Evolutionary conservation across 176 grass and related monocot species (phyloP).

Genomic region (Zoysia pacifica): DNA sequence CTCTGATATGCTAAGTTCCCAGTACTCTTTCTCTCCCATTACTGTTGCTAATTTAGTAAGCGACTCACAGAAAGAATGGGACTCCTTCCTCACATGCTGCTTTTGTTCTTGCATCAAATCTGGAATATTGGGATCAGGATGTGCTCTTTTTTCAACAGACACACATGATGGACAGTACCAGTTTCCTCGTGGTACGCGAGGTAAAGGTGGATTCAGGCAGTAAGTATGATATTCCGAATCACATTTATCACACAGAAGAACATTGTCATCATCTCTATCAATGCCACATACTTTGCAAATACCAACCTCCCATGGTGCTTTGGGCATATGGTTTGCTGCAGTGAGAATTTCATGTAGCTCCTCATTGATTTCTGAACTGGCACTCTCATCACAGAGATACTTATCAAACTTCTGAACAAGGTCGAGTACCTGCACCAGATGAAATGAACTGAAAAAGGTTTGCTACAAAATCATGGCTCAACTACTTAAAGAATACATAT

Average conservation of each 20-base stretch:
- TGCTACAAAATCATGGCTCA: conserved; percentile 10
- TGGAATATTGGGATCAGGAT: conserved; percentile 39
- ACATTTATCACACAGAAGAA: conserved; percentile 87
- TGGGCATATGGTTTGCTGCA: conserved; percentile 61
- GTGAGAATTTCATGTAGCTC: conserved; percentile 70
- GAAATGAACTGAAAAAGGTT: conserved; percentile 30
- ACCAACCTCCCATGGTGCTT: conserved; percentile 97
- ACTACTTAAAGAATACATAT: conserved; percentile 20
- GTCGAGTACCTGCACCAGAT: conserved; percentile 64
- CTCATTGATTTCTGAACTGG: conserved; percentile 40
- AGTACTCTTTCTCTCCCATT: conserved; percentile 94
- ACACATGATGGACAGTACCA: conserved; percentile 95
- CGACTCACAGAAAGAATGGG: conserved; percentile 52
- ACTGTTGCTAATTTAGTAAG: conserved; percentile 58
- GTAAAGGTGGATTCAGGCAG: conserved; percentile 87
- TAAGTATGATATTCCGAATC: conserved; percentile 98
- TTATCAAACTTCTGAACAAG: conserved; percentile 69
- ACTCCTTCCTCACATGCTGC: conserved; percentile 53
- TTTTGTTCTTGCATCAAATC: conserved; percentile 50
- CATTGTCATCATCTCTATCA: conserved; percentile 87
- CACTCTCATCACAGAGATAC: conserved; percentile 43
- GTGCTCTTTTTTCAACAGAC: conserved; percentile 43
- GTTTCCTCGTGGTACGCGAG: conserved; percentile 86
- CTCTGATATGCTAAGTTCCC: conserved; percentile 81
- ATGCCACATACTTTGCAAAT: conserved; percentile 98